Evolutionary conservation across 495 filamentous ascomycete species (phyloP).

Genomic region (Xylaria castorea): DNA sequence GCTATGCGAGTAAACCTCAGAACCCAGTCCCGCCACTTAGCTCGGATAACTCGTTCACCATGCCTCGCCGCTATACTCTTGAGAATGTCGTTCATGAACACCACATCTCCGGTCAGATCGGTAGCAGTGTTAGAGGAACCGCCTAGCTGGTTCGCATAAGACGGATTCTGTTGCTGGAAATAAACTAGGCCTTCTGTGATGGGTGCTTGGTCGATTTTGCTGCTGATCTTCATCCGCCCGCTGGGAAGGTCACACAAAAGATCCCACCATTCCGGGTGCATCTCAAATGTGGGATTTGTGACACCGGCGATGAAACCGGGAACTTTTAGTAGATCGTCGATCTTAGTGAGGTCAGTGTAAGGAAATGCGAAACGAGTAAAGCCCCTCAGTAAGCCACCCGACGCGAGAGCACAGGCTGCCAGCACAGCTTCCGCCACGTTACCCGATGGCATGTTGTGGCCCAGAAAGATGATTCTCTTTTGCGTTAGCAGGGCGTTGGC

Average conservation of each 20-base stretch:
- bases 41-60: slow-evolving; percentile 87
- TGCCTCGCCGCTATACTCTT: slow-evolving; percentile 83
- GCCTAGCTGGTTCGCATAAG: slow-evolving; percentile 56
- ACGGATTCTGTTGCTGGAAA: slow-evolving; percentile 81
- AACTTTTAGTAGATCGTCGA: slow-evolving; percentile 93
- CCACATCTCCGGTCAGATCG: slow-evolving; percentile 85
- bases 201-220: slow-evolving; percentile 74
- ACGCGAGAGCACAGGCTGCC: slow-evolving; percentile 89
- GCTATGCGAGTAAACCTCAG: slow-evolving; percentile 89
- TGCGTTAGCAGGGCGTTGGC: slow-evolving; percentile 89
- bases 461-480: slow-evolving; percentile 94
- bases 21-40: slow-evolving; percentile 91
- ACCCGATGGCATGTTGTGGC: slow-evolving; percentile 90
- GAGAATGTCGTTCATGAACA: slow-evolving; percentile 87
- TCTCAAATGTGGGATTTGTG: slow-evolving; percentile 94
- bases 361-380: slow-evolving; percentile 99
- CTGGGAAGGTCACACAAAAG: slow-evolving; percentile 91
- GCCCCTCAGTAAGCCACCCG: slow-evolving; percentile 90
- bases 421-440: slow-evolving; percentile 96
- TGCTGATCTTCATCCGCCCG: slow-evolving; percentile 92
- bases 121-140: slow-evolving; percentile 48
- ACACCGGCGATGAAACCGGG: slow-evolving; percentile 98
- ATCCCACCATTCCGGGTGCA: slow-evolving; percentile 98
- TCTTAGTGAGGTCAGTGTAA: slow-evolving; percentile 97
- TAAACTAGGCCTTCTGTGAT: slow-evolving; percentile 81